Base-by-base conservation (phyloP, 1,139 yeast species). In the Saccharomyces hybrid region DNA sequence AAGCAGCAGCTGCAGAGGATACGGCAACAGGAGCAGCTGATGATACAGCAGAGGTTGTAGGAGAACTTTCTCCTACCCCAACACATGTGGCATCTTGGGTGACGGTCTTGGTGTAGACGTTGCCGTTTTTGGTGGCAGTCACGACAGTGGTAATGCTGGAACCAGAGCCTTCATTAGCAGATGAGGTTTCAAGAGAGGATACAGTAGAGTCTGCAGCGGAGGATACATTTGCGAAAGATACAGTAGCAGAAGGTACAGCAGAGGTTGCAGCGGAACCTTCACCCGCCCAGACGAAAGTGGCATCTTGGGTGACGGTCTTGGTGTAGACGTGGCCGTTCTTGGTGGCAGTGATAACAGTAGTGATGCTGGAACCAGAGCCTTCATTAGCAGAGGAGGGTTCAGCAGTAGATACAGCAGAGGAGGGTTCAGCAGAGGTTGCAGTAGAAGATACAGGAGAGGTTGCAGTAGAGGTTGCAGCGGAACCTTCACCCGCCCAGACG, bases 111-210 rank as follows among this genome's bases (percentile, higher is more conserved):
- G 24, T 21, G 24, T 21, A 21, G 24, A 21, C 4, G 24, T 21
- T 2, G 24, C 24, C 24, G 24, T 21, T 21, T 4, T 21, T 21
- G 24, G 24, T 21, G 24, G 75, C 77, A 28, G 76, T 73, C 34
- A 62, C 61, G 11, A 11, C 32, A 29, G n/a, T 9, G 12, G 38
- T 21, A 4, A 21, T 21, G 4, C 24, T 21, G 24, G 24, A 21
- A 21, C 24, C 24, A 47, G 47, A 29, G 19, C 34, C 16, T 19
- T 42, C 46, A 34, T 21, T 9, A 14, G 49, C 21, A 24, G 32
- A 4, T 5, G 47, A 21, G n/a, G 47, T 34, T n/a, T 32, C 16
- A 12, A 50, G 4, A 21, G 24, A 21, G 24, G 24, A 21, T 21
- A 21, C 24, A 21, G 4, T 4, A 21, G 24, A 21, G 24, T 2